Base-by-base conservation (phyloP, 2,329 filamentous ascomycete genomes). In the Fusarium guadeloupense region DNA sequence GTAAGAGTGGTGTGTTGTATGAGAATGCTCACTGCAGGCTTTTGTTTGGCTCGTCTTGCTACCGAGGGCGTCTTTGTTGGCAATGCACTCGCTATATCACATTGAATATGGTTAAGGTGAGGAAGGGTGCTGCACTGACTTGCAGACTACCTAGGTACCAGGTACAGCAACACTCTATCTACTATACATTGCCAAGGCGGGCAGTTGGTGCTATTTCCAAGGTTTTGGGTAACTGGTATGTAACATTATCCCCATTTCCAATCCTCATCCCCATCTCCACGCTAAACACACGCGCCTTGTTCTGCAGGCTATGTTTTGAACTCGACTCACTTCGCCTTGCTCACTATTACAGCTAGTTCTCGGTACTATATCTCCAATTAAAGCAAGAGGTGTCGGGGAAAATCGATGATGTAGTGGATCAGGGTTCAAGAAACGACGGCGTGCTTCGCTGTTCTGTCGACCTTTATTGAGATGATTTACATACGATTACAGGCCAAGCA, bases 321-420 rank as follows among this genome's bases (percentile, higher is more conserved):
- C 26, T 28, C 28, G 28, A 30, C 28, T 25, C 23, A 8, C 23
- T 12, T 26, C 54, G 49, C 31, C 43, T 38, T 54, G 44, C 28
- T 38, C 38, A 28, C 33, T 25, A n/a, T n/a, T 6, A 25, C 23
- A 26, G 23, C 34, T 41, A 26, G 41, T 21, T 58, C 19, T 13
- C 25, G 20, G 44, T 28, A 45, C 31, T n/a, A 50, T 39, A 33
- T 61, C 28, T 31, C 30, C 17, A 30, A 54, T 21, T 23, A 17
- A 41, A 31, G 34, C 20, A 40, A 54, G 16, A 52, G 41, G 35
- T 28, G 17, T 46, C 25, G 39, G 43, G 14, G 13, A 47, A 25
- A 59, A 48, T 69, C 64, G 57, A 69, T 68, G 65, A 69, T 69
- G 67, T 58, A 66, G 67, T 58, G 65, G 53, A 51, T 45, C 67